Evolutionary conservation across 805 yeast genomes (phyloP).

Genomic region (Ogataea trehaloabstinens): DNA sequence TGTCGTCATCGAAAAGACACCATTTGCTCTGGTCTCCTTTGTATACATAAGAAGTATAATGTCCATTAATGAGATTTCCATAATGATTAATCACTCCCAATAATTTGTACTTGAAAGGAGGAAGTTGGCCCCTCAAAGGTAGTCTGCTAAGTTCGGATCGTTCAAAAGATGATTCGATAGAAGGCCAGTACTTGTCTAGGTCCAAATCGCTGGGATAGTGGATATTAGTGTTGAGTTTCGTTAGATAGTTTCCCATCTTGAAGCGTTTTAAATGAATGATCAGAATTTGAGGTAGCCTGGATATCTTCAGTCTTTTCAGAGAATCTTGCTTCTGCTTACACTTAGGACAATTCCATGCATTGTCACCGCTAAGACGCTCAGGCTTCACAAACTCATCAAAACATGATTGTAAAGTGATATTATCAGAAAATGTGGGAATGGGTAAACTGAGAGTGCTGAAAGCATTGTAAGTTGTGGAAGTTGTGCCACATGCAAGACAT

Average conservation of each 20-base stretch:
- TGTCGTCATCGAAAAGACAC: constrained; percentile 82
- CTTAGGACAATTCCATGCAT: constrained; percentile 80
- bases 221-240: constrained; percentile 64
- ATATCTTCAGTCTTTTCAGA: constrained; percentile 66
- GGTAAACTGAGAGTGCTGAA: constrained; percentile 81
- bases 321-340: constrained; percentile 66
- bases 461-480: constrained; percentile 85
- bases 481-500: constrained; percentile 68
- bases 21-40: constrained; percentile 62
- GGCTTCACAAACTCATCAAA: constrained; percentile 72
- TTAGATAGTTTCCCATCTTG: constrained; percentile 48
- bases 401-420: constrained; percentile 54
- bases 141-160: constrained; percentile 45
- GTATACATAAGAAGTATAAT: constrained; percentile 78
- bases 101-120: constrained; percentile 76
- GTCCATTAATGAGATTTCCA: constrained; percentile 84
- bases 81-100: constrained; percentile 82
- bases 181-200: constrained; percentile 75
- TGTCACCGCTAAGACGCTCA: constrained; percentile 72
- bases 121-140: constrained; percentile 65
- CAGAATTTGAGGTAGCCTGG: constrained; percentile 74
- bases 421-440: constrained; percentile 48
- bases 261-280: constrained; percentile 87
- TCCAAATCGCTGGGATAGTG: constrained; percentile 57
- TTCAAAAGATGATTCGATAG: constrained; percentile 40